A percentile compares a stretch with the other conserved stretches of the same genome.
Conservation (phyloP, 768 basidiomycete genomes). For the Amanita jacksonii region DNA sequence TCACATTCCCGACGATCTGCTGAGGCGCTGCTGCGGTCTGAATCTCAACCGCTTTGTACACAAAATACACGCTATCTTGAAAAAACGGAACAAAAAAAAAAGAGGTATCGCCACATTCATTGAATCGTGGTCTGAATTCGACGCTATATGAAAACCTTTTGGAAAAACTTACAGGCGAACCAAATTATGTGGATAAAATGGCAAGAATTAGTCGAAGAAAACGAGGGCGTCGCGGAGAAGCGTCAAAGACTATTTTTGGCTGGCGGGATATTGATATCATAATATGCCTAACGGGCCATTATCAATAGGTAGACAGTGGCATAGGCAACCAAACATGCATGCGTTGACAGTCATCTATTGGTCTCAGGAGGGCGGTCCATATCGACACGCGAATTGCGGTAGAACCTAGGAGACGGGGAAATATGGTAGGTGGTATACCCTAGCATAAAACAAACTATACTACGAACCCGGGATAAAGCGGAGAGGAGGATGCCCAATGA, state of each 20-base stretch:
- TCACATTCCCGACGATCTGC: not conserved
- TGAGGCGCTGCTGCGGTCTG: not conserved
- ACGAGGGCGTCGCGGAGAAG: not conserved
- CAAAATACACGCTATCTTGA: slow-evolving; percentile 11
- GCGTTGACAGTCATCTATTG: too few species aligned
- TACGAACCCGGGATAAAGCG: too few species aligned
- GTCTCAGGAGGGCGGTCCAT: too few species aligned
- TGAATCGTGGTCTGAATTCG: slow-evolving; percentile 26
- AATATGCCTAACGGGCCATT: too few species aligned
- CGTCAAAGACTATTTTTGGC: not conserved
- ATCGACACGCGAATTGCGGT: too few species aligned
- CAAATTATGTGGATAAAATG: not conserved
- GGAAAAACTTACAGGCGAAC: slow-evolving; percentile 7
- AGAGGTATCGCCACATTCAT: slow-evolving; percentile 13
- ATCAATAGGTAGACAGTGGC: too few species aligned
- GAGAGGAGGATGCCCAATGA: too few species aligned
- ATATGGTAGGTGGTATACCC: too few species aligned
- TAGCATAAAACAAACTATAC: too few species aligned
- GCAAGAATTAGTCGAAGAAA: not conserved
- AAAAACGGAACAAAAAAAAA: not conserved
- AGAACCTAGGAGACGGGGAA: too few species aligned
- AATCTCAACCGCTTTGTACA: slow-evolving; percentile 5
- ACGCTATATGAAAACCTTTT: slow-evolving; percentile 23
- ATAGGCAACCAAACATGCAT: too few species aligned
- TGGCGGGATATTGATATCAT: too few species aligned